Conservation (phyloP, 1,139 yeast genomes). For the Kurtzmaniella quercitrusa region DNA sequence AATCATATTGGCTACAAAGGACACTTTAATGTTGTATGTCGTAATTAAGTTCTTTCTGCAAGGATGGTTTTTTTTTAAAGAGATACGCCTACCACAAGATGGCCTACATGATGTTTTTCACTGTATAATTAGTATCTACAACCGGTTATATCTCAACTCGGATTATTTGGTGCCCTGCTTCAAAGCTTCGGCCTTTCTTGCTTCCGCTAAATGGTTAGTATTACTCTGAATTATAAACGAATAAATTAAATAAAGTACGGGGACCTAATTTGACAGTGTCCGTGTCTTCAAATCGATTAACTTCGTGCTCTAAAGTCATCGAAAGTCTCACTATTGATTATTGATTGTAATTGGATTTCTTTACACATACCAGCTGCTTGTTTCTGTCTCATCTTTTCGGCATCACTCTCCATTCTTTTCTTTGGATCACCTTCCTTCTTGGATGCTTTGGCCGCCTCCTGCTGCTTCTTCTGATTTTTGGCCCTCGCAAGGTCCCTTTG, state of each 20-base stretch:
- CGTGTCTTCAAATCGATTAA: too few relatives aligned
- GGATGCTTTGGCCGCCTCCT: conserved; percentile 53
- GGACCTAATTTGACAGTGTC: too few relatives aligned
- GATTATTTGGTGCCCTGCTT: not conserved
- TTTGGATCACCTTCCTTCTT: conserved; percentile 80
- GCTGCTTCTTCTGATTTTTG: conserved; percentile 77
- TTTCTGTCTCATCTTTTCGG: conserved; percentile 82
- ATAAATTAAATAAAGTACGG: too few relatives aligned
- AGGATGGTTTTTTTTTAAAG: too few relatives aligned
- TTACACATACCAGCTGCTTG: conserved; percentile 77
- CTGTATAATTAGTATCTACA: not conserved
- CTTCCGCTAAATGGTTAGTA: not conserved
- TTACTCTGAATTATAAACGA: not conserved
- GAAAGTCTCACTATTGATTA: too few relatives aligned
- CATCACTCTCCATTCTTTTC: conserved; percentile 82
- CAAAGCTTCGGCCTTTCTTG: not conserved
- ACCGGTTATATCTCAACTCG: not conserved
- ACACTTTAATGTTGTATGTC: too few relatives aligned
- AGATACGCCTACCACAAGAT: not conserved
- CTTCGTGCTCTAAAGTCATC: too few relatives aligned
- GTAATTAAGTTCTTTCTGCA: too few relatives aligned
- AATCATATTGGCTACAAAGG: too few relatives aligned
- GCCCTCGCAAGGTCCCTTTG: conserved; percentile 94
- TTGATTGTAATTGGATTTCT: too few relatives aligned
- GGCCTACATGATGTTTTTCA: not conserved